These are phyloP conservation scores for Ottelia alismoides DNA, from an alignment of 106 monocot species.

Conservation along the genomic window DNA sequence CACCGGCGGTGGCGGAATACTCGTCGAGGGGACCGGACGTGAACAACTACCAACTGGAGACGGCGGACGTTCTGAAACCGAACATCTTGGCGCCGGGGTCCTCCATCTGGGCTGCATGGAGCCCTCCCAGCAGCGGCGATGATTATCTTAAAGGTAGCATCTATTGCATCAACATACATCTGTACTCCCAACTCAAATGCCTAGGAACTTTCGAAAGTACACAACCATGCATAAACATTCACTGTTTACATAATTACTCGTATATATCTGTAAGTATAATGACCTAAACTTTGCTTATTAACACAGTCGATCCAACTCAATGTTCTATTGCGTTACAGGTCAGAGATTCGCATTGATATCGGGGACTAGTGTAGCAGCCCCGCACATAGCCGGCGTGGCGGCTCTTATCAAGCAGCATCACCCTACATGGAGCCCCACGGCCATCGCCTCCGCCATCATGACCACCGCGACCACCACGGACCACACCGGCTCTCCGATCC, in stretches of 20 bases:
- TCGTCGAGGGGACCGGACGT: constrained; percentile 76
- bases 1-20: constrained; percentile 42
- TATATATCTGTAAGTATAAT: too few relatives aligned
- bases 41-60: constrained; percentile 39
- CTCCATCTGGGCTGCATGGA: constrained; percentile 79
- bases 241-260: too few relatives aligned
- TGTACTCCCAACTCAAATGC: too few relatives aligned
- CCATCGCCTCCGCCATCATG: constrained; percentile 58
- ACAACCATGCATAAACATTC: too few relatives aligned
- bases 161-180: too few relatives aligned
- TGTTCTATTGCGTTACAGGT: constrained; percentile 1
- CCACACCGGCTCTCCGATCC: constrained; percentile 13
- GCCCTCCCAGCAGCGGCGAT: constrained; percentile 28
- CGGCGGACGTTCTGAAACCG: constrained; percentile 67
- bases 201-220: too few relatives aligned
- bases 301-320: too few relatives aligned
- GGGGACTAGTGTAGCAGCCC: constrained; percentile 81
- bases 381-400: constrained; percentile 61
- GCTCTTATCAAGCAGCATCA: constrained; percentile 64
- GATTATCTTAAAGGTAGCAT: too few relatives aligned
- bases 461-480: constrained; percentile 35
- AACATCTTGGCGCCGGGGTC: constrained; percentile 64
- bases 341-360: constrained; percentile 42
- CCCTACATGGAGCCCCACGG: constrained; percentile 56
- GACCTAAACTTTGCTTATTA: too few relatives aligned